Evolutionary conservation across 2,329 filamentous ascomycete genomes (phyloP), one percentile per base, ranked within the genome.

Genomic region (Magnaporthales sp.): DNA sequence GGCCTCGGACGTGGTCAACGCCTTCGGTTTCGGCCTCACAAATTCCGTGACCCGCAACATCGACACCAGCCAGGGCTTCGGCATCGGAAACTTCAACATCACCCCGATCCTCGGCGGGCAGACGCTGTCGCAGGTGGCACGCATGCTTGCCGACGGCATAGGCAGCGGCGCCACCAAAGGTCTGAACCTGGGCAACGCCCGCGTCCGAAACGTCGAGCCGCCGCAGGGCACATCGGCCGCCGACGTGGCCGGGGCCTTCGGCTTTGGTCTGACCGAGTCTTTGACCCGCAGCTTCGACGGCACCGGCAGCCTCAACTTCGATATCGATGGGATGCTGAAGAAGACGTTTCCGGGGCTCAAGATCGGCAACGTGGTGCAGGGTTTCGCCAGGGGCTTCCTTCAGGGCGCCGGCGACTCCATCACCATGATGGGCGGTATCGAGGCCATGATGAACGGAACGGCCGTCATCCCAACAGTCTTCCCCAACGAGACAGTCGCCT

Each of bases 371-470:
- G 71, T 75, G 0, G 76, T 75, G 5, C 74, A 75, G 66, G 77
- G 77, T 10, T 72, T 77, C 24, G 76, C 75, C 0, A 70, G 76
- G 31, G 77, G 77, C 0, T 68, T 79, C 2, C 46, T 79, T 0
- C 72, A 75, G 29, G 77, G 77, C n/a, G 74, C 73, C 0, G 73
- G 73, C 3, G 75, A 77, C 31, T 74, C 74, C 4, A 71, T 79
- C 22, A 68, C 73, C 63, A 71, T 70, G 22, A 72, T 77, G 64
- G 75, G 75, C 9, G 75, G 75, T 22, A 66, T 77, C 26, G 67
- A 74, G 60, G 72, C 75, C 8, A 29, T 77, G 19, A 68, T 77
- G 64, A 71, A 72, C 31, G 75, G 74, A 38, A 75, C 69, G 3
- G 67, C 74, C 3, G 71, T 63, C 13, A 66, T 68, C 51, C 72